phyloP scores from a whole-genome alignment of 495 filamentous ascomycete species.

The Alectoria sarmentosa region DNA sequence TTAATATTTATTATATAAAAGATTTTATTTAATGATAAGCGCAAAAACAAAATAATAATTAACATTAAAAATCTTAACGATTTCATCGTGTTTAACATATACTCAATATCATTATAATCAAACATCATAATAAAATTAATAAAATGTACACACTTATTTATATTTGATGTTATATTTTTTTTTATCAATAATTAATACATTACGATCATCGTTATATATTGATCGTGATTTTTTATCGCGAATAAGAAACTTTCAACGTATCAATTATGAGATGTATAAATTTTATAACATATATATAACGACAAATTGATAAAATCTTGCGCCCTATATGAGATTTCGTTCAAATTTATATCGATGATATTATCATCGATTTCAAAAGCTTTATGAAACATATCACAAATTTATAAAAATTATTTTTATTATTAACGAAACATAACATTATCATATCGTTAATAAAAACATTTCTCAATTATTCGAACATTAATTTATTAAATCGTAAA shows the following conservation, averaged over 20 bases:
- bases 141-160: neutral
- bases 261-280: slow-evolving; percentile 21
- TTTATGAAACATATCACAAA: neutral
- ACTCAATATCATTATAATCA: slow-evolving; percentile 14
- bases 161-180: slow-evolving; percentile 6
- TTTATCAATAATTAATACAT: slow-evolving; percentile 17
- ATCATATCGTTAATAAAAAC: neutral
- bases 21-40: neutral
- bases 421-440: neutral
- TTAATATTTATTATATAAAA: neutral
- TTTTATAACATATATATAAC: slow-evolving; percentile 5
- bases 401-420: neutral
- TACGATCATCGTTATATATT: slow-evolving; percentile 6
- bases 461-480: neutral
- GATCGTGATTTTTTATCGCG: slow-evolving; percentile 9
- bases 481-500: neutral
- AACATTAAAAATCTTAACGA: slow-evolving; percentile 20
- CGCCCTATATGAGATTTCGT: neutral
- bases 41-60: slow-evolving; percentile 15
- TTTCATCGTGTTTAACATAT: slow-evolving; percentile 10
- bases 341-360: neutral
- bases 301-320: slow-evolving; percentile 5
- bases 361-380: neutral
- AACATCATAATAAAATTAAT: slow-evolving; percentile 11
- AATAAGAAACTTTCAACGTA: slow-evolving; percentile 22